Evolutionary conservation across 2,329 filamentous ascomycete genomes (phyloP), one percentile per base, ranked within the genome.

Genomic region (Colletotrichum sp.): DNA sequence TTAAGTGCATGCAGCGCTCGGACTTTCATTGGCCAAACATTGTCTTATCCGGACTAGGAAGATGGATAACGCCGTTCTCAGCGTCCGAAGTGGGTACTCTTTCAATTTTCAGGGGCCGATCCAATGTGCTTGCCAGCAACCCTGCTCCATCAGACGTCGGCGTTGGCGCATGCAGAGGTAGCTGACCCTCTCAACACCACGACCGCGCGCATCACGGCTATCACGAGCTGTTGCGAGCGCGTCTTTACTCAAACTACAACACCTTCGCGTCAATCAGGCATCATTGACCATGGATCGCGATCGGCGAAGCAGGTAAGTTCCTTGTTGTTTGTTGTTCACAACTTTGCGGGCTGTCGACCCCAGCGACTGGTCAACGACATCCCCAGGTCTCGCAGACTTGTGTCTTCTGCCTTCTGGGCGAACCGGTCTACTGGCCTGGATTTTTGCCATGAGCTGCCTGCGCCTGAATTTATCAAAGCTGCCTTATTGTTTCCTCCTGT

Each of bases 241-340:
- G 36, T 18, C 26, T 10, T 38, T n/a, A 24, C 26, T 24, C 48
- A 36, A n/a, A 69, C n/a, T 48, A 26, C 36, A 26, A 24, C 4
- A 21, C 24, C 18, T n/a, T 21, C 21, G 67, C 56, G 56, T 55
- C 62, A 48, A 43, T 60, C 28, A 67, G 21, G 38, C 21, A 71
- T 21, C 24, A 70, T 66, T 66, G 71, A 78, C 43, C 13, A 85
- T 85, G 83, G 83, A 85, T 75, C 83, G 84, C 67, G 84, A 85
- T 75, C 82, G 84, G 65, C 80, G 80, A 69, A 80, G 84, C 66
- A 84, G 84, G 85, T 86, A 77, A 81, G 82, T 76, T 4, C 7
- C 9, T 36, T 43, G 38, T 43, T 36, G 10, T 30, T 55, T 26
- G 28, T 21, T 52, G 21, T 32, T 32, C 15, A 4, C 15, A 36